Evolutionary conservation across 306 rosid genomes (phyloP).

Genomic region (Lablab purpureus): DNA sequence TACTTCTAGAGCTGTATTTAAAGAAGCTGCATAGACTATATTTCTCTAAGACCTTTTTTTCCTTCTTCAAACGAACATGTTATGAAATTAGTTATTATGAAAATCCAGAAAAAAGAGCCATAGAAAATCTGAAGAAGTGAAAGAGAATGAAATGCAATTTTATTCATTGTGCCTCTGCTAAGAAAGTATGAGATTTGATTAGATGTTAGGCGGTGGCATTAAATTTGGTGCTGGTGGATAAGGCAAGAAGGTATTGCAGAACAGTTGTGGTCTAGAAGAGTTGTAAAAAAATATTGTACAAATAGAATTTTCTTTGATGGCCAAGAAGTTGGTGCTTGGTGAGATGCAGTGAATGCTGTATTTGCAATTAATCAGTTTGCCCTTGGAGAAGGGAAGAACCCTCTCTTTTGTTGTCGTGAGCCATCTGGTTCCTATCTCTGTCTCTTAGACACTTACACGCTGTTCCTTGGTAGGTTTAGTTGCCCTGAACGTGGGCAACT

Average conservation of each 20-base stretch:
- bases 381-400: conserved; percentile 28
- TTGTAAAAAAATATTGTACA: not conserved
- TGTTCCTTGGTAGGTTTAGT: conserved; percentile 13
- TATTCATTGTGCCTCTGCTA: no score
- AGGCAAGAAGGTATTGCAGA: no score
- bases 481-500: conserved; percentile 46
- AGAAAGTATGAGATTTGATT: no score
- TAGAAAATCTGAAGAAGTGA: no score
- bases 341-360: not conserved
- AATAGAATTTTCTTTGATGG: conserved; percentile 10
- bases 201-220: no score
- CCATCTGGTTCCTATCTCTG: conserved; percentile 4
- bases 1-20: not conserved
- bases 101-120: no score
- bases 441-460: not conserved
- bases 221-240: not conserved
- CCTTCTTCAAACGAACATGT: no score
- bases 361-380: conserved; percentile 19
- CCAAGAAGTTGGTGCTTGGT: not conserved
- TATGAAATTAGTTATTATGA: no score
- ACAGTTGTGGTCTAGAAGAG: not conserved
- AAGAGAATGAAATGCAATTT: no score
- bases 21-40: not conserved
- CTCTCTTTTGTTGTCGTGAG: not conserved
- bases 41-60: not conserved